Evolutionary conservation across 148 eudicot species (phyloP).

Genomic region (Dianthus caryophyllus): DNA sequence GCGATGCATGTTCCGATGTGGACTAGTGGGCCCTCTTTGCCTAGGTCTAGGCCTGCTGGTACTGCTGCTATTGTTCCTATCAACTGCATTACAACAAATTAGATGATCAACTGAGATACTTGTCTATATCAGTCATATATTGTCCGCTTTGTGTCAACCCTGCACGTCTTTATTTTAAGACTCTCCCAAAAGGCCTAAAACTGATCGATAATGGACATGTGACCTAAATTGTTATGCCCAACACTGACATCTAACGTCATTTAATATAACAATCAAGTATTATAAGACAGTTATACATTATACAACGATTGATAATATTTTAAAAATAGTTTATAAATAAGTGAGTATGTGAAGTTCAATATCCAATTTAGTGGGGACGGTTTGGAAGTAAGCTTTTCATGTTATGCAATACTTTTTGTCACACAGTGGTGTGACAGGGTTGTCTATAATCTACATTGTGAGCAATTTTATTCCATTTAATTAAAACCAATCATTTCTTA

Average conservation of each 20-base stretch:
- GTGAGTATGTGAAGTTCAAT: background rate
- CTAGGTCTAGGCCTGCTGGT: constrained; percentile 73
- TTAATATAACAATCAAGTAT: too few species aligned
- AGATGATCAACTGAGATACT: background rate
- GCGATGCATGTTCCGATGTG: constrained; percentile 83
- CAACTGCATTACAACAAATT: constrained; percentile 41
- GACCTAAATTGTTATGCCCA: too few species aligned
- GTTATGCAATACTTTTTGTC: background rate
- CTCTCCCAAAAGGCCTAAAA: too few species aligned
- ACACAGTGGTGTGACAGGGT: background rate
- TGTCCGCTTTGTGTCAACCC: too few species aligned
- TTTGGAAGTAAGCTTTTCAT: background rate
- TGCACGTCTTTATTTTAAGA: too few species aligned
- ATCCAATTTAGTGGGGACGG: background rate
- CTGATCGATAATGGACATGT: too few species aligned
- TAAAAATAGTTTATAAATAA: background rate
- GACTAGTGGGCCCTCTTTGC: constrained; percentile 89
- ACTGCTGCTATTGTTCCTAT: constrained; percentile 90
- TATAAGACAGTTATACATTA: too few species aligned
- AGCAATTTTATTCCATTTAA: background rate
- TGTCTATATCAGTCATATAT: background rate
- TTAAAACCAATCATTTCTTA: constrained; percentile 10
- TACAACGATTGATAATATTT: too few species aligned
- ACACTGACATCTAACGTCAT: too few species aligned
- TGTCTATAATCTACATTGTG: background rate